These are phyloP conservation scores for Myriangium duriaei DNA, from an alignment of 2,329 filamentous ascomycete genomes.

Conservation along the genomic window DNA sequence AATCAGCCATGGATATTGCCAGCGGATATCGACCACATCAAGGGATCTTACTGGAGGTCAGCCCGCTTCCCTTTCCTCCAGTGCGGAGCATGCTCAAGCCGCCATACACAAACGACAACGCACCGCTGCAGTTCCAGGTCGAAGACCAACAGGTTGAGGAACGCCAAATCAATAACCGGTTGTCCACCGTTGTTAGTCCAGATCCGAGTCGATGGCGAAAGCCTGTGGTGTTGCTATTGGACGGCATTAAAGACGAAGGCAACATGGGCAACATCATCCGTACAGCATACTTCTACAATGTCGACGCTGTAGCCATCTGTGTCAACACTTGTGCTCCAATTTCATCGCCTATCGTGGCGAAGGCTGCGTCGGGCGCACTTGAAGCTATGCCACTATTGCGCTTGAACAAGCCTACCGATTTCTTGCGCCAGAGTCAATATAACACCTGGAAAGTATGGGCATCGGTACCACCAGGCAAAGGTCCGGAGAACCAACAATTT, in stretches of 20 bases:
- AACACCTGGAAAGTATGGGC: constrained; percentile 78
- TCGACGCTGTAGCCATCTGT: constrained; percentile 69
- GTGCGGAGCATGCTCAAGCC: constrained; percentile 20
- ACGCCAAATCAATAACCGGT: not conserved
- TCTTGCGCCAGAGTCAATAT: constrained; percentile 54
- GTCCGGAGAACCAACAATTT: not conserved
- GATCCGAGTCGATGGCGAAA: constrained; percentile 32
- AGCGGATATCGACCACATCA: constrained; percentile 77
- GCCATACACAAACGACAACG: constrained; percentile 21
- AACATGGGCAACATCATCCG: constrained; percentile 86
- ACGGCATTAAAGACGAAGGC: constrained; percentile 66
- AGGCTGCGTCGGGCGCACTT: constrained; percentile 77
- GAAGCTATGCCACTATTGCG: constrained; percentile 67
- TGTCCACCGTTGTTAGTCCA: not conserved
- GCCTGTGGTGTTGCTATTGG: constrained; percentile 61
- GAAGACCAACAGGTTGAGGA: not conserved
- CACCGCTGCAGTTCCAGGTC: not conserved
- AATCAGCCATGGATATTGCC: constrained; percentile 58
- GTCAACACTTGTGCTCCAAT: constrained; percentile 59
- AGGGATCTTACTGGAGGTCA: constrained; percentile 76
- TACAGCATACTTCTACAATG: constrained; percentile 80
- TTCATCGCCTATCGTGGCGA: constrained; percentile 65
- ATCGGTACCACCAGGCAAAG: constrained; percentile 41
- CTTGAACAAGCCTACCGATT: constrained; percentile 53
- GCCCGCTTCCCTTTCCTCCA: constrained; percentile 55